These are phyloP conservation scores for Zelopaecilomyces penicillatus DNA, from an alignment of 2,329 filamentous ascomycete genomes.

Conservation along the genomic window DNA sequence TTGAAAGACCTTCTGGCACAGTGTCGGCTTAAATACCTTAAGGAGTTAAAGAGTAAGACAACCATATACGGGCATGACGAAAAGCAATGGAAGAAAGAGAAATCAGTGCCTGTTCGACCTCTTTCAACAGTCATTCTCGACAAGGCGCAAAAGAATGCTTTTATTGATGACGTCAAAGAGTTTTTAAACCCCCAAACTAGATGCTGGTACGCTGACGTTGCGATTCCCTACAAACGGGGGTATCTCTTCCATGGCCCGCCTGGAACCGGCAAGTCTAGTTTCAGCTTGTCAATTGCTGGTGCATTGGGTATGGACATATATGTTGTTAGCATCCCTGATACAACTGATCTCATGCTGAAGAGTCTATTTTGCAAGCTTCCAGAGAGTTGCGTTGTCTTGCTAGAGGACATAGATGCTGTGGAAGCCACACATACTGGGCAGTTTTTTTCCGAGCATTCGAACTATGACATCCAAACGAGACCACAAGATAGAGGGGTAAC, in stretches of 20 bases:
- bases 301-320: slow-evolving; percentile 44
- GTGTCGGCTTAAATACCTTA: too few relatives aligned
- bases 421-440: slow-evolving; percentile 33
- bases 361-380: slow-evolving; percentile 46
- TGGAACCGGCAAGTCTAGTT: slow-evolving; percentile 51
- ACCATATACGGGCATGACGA: too few relatives aligned
- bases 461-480: too few relatives aligned
- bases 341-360: slow-evolving; percentile 41
- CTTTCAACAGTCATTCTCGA: background rate
- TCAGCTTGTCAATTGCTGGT: slow-evolving; percentile 44
- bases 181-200: background rate
- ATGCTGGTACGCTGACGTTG: slow-evolving; percentile 1
- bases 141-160: background rate
- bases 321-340: slow-evolving; percentile 38
- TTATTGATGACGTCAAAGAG: slow-evolving; percentile 1
- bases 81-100: too few relatives aligned
- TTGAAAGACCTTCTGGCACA: too few relatives aligned
- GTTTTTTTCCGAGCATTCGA: slow-evolving; percentile 16
- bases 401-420: slow-evolving; percentile 46
- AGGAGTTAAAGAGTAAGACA: too few relatives aligned
- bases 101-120: background rate
- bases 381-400: slow-evolving; percentile 42
- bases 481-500: slow-evolving; percentile 1
- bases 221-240: slow-evolving; percentile 34
- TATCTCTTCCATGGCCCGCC: slow-evolving; percentile 59